These are phyloP conservation scores for Blakeslea trispora DNA, from an alignment of 371 early-diverging fungal genomes.

Conservation along the genomic window DNA sequence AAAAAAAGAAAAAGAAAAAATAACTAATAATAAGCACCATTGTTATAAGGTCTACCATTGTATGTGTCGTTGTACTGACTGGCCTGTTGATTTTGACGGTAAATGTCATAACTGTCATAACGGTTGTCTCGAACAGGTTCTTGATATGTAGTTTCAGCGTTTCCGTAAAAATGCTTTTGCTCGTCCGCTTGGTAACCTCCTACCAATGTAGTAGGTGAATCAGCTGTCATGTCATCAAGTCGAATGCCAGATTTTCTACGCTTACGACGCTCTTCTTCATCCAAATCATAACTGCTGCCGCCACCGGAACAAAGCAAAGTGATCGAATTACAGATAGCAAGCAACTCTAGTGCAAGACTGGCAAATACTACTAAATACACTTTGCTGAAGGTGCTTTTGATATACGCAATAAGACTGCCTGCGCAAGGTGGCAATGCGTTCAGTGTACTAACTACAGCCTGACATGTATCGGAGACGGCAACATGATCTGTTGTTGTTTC, in stretches of 20 bases:
- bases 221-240: slow-evolving; percentile 42
- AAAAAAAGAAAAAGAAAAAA: neutral
- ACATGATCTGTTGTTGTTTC: slow-evolving; percentile 37
- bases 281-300: slow-evolving; percentile 25
- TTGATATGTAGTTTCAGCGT: neutral
- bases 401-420: slow-evolving; percentile 22
- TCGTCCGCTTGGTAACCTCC: slow-evolving; percentile 18
- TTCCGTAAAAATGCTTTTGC: slow-evolving; percentile 15
- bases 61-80: slow-evolving; percentile 15
- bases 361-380: slow-evolving; percentile 45
- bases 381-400: slow-evolving; percentile 33
- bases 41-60: slow-evolving; percentile 10
- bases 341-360: slow-evolving; percentile 40
- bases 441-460: slow-evolving; percentile 12
- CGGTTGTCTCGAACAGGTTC: slow-evolving; percentile 13
- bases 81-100: slow-evolving; percentile 17
- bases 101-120: slow-evolving; percentile 29
- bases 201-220: slow-evolving; percentile 37
- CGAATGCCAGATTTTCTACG: slow-evolving; percentile 51
- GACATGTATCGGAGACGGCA: slow-evolving; percentile 27
- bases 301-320: slow-evolving; percentile 42
- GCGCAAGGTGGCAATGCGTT: slow-evolving; percentile 32
- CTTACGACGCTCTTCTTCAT: slow-evolving; percentile 45
- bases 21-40: slow-evolving; percentile 16
- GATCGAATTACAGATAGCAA: slow-evolving; percentile 46